Evolutionary conservation across 257 asterid genomes (phyloP).

Genomic region (Fraxinus anomala): DNA sequence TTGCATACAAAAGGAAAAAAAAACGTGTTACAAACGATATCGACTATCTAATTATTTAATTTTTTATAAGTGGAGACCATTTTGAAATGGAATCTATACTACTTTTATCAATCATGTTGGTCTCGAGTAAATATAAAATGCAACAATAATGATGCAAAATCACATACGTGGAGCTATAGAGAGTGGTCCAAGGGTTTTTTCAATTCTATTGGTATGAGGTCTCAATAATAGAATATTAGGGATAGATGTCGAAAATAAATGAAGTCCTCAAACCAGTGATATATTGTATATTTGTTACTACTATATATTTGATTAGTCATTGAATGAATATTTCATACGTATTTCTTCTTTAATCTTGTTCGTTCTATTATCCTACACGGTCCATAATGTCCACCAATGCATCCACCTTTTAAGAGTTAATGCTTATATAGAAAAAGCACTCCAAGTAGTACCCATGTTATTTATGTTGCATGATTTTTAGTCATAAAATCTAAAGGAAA

Average conservation of each 20-base stretch:
- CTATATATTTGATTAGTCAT: too few species aligned
- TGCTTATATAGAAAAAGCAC: neutral
- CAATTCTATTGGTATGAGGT: neutral
- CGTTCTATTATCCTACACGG: neutral
- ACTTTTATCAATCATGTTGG: neutral
- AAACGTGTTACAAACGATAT: neutral
- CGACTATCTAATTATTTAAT: neutral
- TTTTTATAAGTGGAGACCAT: neutral
- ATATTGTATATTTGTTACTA: too few species aligned
- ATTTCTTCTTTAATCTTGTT: too few species aligned
- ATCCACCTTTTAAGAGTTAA: slow-evolving; percentile 15
- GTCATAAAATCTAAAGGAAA: neutral
- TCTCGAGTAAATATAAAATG: neutral
- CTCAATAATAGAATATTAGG: slow-evolving; percentile 14
- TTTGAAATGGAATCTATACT: too few species aligned
- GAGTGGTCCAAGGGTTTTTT: slow-evolving; percentile 32
- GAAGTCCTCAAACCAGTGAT: neutral
- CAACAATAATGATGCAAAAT: slow-evolving; percentile 23
- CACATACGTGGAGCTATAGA: slow-evolving; percentile 33
- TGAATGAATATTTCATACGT: too few species aligned
- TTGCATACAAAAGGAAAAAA: too few species aligned
- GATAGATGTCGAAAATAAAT: slow-evolving; percentile 29
- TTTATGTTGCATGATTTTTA: slow-evolving; percentile 25
- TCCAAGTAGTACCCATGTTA: slow-evolving; percentile 11
- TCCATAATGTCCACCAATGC: neutral